Evolutionary conservation across 75 land plant genomes (phyloP).

Genomic region (Pinus taeda): DNA sequence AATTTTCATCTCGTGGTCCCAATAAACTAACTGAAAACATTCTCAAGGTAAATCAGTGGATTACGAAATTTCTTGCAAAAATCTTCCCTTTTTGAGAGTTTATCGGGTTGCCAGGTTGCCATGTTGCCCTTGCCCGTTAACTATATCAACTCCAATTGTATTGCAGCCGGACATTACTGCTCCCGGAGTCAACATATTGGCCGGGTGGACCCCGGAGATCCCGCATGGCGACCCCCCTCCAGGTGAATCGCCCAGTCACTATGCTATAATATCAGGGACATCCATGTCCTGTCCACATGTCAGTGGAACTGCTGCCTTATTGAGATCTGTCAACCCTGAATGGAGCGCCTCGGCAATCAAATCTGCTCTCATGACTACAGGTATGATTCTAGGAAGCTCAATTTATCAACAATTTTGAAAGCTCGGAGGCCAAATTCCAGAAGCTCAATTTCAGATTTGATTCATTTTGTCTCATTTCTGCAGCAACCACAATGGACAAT

Average conservation of each 20-base stretch:
- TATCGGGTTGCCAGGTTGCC: no score
- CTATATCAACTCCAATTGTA: no score
- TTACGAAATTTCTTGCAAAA: no score
- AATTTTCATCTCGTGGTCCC: constrained; percentile 62
- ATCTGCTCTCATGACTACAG: constrained; percentile 56
- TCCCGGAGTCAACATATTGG: constrained; percentile 26
- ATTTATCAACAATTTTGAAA: no score
- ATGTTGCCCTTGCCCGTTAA: no score
- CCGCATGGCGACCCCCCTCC: constrained; percentile 4
- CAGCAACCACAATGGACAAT: constrained; percentile 50
- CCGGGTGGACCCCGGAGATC: constrained; percentile 19
- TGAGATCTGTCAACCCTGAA: constrained; percentile 32
- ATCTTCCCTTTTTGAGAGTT: no score
- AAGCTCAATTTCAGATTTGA: no score
- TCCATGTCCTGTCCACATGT: constrained; percentile 57
- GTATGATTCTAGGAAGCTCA: background rate
- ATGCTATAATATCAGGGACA: constrained; percentile 27
- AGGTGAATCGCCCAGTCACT: constrained; percentile 5
- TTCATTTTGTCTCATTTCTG: background rate
- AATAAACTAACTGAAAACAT: constrained; percentile 31
- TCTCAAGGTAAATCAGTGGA: constrained; percentile 23
- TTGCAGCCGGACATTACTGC: constrained; percentile 25
- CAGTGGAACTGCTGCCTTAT: constrained; percentile 34
- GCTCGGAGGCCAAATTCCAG: no score
- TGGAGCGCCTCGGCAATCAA: constrained; percentile 50